These are phyloP conservation scores for Cytauxzoon felis DNA, from an alignment of 169 alveolate species.

Conservation along the genomic window DNA sequence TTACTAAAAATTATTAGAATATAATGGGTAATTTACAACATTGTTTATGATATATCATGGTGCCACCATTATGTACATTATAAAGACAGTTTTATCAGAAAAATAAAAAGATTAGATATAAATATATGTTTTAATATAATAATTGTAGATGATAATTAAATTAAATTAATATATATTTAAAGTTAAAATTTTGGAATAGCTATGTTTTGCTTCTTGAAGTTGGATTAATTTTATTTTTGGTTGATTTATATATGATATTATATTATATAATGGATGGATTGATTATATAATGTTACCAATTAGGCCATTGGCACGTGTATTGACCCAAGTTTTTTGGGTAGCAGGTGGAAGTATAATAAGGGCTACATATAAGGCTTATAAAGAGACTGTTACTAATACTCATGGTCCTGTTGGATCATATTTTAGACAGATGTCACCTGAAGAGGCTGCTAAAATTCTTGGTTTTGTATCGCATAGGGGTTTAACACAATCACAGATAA, in stretches of 20 bases:
- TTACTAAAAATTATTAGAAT: too few species aligned
- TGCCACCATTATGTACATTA: too few species aligned
- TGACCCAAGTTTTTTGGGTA: slow-evolving; percentile 53
- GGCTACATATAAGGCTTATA: slow-evolving; percentile 48
- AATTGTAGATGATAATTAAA: too few species aligned
- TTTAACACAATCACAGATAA: slow-evolving; percentile 15
- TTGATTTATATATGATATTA: neutral
- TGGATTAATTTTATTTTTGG: neutral
- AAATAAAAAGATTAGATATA: too few species aligned
- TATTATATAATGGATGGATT: neutral
- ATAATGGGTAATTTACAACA: too few species aligned
- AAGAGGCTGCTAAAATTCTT: slow-evolving; percentile 62
- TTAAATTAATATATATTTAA: too few species aligned
- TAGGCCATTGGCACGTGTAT: slow-evolving; percentile 54
- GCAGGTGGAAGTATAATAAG: slow-evolving; percentile 59
- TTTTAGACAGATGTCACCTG: slow-evolving; percentile 44
- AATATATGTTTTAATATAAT: too few species aligned
- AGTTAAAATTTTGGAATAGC: too few species aligned
- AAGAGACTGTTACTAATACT: slow-evolving; percentile 25
- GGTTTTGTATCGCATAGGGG: slow-evolving; percentile 20
- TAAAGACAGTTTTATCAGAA: too few species aligned
- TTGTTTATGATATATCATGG: too few species aligned
- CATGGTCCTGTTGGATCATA: neutral
- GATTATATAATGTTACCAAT: slow-evolving; percentile 49
- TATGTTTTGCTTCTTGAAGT: too few species aligned